Percentiles rank a stretch among this genome's conserved stretches.
phyloP scores from a whole-genome alignment of 2,329 filamentous ascomycete species.

The Alternaria angustiovoidea region DNA sequence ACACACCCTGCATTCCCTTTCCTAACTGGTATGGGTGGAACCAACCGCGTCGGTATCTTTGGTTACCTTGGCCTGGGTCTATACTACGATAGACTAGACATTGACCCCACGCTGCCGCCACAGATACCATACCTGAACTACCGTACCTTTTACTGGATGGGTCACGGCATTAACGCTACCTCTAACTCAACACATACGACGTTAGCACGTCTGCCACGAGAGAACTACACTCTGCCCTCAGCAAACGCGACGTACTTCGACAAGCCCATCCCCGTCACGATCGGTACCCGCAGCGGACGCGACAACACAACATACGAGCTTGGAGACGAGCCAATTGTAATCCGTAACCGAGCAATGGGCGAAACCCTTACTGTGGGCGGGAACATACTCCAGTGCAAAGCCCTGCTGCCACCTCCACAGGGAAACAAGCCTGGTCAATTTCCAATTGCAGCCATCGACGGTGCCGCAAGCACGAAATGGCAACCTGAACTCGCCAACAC shows the following conservation, averaged over 20 bases:
- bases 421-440: conserved; percentile 71
- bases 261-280: conserved; percentile 65
- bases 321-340: conserved; percentile 58
- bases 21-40: conserved; percentile 74
- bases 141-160: conserved; percentile 72
- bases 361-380: conserved; percentile 62
- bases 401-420: conserved; percentile 50
- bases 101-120: conserved; percentile 71
- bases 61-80: conserved; percentile 72
- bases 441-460: conserved; percentile 71
- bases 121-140: conserved; percentile 69
- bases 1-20: conserved; percentile 76
- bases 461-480: conserved; percentile 72
- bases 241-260: conserved; percentile 65
- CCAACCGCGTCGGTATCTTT: conserved; percentile 72
- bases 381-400: conserved; percentile 72
- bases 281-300: conserved; percentile 55
- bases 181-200: conserved; percentile 72
- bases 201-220: conserved; percentile 59
- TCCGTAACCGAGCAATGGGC: conserved; percentile 67
- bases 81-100: conserved; percentile 65
- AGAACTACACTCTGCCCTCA: conserved; percentile 55
- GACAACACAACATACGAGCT: conserved; percentile 54
- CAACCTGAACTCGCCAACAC: conserved; percentile 63
- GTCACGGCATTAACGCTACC: conserved; percentile 67